Evolutionary conservation across 129 eudicot genomes (phyloP), one percentile per base, ranked within the genome.

Genomic region (Helianthus tuberosus): DNA sequence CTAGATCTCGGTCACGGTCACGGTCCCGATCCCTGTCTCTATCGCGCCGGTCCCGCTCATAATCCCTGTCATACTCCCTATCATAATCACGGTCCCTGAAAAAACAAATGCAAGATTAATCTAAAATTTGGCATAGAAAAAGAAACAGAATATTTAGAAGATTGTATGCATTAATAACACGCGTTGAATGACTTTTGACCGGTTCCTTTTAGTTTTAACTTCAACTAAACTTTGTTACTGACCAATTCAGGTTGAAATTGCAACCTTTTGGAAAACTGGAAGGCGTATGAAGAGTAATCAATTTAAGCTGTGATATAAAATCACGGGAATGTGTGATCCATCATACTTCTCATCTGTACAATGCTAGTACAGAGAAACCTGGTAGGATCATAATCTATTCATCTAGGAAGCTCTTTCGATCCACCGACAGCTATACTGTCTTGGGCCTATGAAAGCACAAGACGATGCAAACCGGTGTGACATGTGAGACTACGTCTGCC

Each of bases 321-420:
- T 27, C 32, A 27, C 5, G 27, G 9, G 66, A 63, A 75, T 90
- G 91, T 93, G 64, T 68, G 91, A 93, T 83, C 96, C 96, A 84
- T 83, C 86, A 93, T 87, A 93, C 98, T 93, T 93, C 93, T 90
- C 98, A n/a, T 16, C 91, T 84, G 96, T 88, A 90, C 96, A 93
- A 96, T 93, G 98, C 86, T 95, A 90, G 96, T 93, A 87, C 92
- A 90, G 93, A 88, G 93, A 93, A 90, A 90, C 98, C 98, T 93
- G 96, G 96, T 81, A 88, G 96, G 96, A 87, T 84, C 96, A 80
- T 79, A 65, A 73, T 63, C 68, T 68, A 51, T 90, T 76, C 35
- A 68, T 93, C 9, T 93, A 77, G 96, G 96, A 93, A 86, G 93
- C 96, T 83, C 85, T 82, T 79, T 60, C 14, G 47, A 67, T 73